phyloP scores from a whole-genome alignment of 768 basidiomycete species.

The Chlorophyllum brunneum region DNA sequence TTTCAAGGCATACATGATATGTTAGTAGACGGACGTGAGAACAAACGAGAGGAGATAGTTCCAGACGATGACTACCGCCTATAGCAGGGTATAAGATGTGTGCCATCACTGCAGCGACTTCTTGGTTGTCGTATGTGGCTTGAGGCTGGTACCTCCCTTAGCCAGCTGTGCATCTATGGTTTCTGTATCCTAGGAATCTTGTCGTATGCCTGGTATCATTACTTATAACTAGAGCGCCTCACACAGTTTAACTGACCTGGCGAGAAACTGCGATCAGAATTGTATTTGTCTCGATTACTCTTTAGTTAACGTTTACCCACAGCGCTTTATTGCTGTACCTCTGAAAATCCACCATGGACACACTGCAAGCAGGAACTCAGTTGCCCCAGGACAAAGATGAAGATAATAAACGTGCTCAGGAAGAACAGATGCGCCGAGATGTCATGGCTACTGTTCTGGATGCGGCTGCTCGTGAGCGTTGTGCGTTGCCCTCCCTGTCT shows the following conservation, averaged over 20 bases:
- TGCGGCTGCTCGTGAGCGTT: constrained; percentile 72
- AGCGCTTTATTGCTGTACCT: background rate
- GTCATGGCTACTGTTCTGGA: constrained; percentile 78
- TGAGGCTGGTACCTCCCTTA: too few species aligned
- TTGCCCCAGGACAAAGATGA: constrained; percentile 32
- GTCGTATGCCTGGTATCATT: too few species aligned
- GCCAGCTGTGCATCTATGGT: too few species aligned
- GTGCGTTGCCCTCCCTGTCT: constrained; percentile 37
- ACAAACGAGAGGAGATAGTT: background rate
- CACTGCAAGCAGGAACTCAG: background rate
- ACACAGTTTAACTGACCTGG: too few species aligned
- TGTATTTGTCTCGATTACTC: too few species aligned
- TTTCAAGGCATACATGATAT: constrained; percentile 57
- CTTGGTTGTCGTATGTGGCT: too few species aligned
- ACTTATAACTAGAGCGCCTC: too few species aligned
- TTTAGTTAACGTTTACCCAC: background rate
- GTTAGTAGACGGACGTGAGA: constrained; percentile 19
- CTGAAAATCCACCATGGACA: constrained; percentile 10
- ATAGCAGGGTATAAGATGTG: too few species aligned
- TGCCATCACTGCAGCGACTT: too few species aligned
- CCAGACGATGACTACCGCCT: too few species aligned
- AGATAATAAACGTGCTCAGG: constrained; percentile 55
- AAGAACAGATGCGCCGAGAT: constrained; percentile 75
- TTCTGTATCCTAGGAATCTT: too few species aligned
- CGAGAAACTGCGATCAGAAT: too few species aligned